A percentile compares a stretch with the other conserved stretches of the same genome.
These are phyloP conservation scores for Neocucurbitaria cava DNA, from an alignment of 2,329 filamentous ascomycete genomes.

Conservation along the genomic window DNA sequence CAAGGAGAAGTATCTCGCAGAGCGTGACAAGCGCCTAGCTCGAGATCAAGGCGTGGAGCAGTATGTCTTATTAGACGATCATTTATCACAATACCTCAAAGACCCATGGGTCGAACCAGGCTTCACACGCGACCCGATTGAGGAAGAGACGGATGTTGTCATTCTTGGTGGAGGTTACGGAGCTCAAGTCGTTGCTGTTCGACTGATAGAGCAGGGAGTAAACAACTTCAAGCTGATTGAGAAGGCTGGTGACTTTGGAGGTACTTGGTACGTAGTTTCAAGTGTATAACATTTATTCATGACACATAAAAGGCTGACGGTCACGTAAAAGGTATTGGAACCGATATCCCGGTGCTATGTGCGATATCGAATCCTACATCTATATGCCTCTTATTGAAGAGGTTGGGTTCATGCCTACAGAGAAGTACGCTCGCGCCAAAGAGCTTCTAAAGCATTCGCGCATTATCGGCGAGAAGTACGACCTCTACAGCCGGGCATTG, in stretches of 20 bases:
- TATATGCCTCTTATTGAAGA: slow-evolving; percentile 40
- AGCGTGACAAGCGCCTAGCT: slow-evolving; percentile 38
- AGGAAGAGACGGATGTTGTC: slow-evolving; percentile 37
- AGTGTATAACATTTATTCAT: too few species aligned
- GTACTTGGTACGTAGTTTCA: slow-evolving; percentile 49
- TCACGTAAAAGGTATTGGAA: slow-evolving; percentile 52
- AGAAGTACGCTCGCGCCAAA: slow-evolving; percentile 54
- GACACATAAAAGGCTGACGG: neutral
- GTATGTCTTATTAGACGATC: slow-evolving; percentile 35
- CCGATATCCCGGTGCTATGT: slow-evolving; percentile 33
- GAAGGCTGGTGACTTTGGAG: slow-evolving; percentile 55
- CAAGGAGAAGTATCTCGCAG: slow-evolving; percentile 35
- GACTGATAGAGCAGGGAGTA: slow-evolving; percentile 43
- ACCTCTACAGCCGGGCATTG: slow-evolving; percentile 52
- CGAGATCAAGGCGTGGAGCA: slow-evolving; percentile 35
- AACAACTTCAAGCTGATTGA: slow-evolving; percentile 51
- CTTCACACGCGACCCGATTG: slow-evolving; percentile 31
- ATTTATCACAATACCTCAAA: slow-evolving; percentile 31
- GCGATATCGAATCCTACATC: slow-evolving; percentile 40
- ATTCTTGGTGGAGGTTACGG: slow-evolving; percentile 56
- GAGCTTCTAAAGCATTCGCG: slow-evolving; percentile 58
- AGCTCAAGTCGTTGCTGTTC: slow-evolving; percentile 51
- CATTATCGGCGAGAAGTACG: slow-evolving; percentile 54
- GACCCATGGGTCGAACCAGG: slow-evolving; percentile 40
- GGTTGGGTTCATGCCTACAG: slow-evolving; percentile 60